phyloP scores from a whole-genome alignment of 768 basidiomycete genomes.

The Amanita rubescens region DNA sequence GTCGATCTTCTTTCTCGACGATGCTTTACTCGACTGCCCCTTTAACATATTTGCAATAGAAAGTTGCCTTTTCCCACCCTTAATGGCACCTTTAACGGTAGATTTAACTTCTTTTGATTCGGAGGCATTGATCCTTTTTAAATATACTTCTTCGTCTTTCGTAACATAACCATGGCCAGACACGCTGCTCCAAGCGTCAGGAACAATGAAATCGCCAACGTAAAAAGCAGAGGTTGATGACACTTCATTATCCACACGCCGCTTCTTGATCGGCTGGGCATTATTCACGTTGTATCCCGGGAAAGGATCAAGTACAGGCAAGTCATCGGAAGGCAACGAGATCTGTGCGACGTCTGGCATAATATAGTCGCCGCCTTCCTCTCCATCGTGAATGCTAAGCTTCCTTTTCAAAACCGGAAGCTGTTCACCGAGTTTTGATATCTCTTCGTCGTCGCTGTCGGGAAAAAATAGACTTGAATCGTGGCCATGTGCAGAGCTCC shows the following conservation, averaged over 20 bases:
- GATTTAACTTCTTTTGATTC: conserved; percentile 24
- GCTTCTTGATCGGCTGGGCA: not conserved
- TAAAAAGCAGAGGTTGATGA: conserved; percentile 30
- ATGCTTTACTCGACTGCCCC: conserved; percentile 35
- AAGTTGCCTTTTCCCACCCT: conserved; percentile 52
- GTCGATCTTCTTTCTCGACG: conserved; percentile 44
- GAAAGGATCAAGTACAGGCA: not conserved
- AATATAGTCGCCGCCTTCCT: conserved; percentile 11
- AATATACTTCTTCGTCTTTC: conserved; percentile 47
- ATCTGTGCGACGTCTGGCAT: not conserved
- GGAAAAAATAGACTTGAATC: conserved; percentile 26
- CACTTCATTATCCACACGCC: not conserved
- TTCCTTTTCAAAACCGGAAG: conserved; percentile 15
- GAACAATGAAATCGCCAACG: conserved; percentile 60
- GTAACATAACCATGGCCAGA: conserved; percentile 68
- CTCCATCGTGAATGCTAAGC: conserved; percentile 7
- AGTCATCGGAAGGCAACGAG: not conserved
- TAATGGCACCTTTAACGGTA: conserved; percentile 30
- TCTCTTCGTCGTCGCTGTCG: conserved; percentile 27
- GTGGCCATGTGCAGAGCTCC: conserved; percentile 2
- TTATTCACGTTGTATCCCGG: not conserved
- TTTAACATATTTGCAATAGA: conserved; percentile 64
- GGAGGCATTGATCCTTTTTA: conserved; percentile 48
- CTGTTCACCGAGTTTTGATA: not conserved
- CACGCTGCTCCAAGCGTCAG: conserved; percentile 74